These are phyloP conservation scores for Artemisia annua DNA, from an alignment of 129 eudicot species.

Conservation along the genomic window DNA sequence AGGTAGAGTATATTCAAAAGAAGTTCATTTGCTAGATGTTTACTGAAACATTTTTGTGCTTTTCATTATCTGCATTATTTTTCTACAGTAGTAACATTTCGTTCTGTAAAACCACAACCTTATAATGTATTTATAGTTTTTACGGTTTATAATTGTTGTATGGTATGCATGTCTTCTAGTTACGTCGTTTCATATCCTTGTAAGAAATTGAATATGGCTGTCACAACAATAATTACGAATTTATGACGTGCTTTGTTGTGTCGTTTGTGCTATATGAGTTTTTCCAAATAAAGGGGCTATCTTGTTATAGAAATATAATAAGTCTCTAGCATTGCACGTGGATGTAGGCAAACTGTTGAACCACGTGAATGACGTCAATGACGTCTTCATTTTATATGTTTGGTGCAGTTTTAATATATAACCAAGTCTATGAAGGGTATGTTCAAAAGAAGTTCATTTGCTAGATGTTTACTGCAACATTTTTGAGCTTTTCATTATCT, in stretches of 20 bases:
- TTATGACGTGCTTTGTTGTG: not conserved
- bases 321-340: conserved; percentile 9
- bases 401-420: not conserved
- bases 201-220: not conserved
- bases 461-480: not conserved
- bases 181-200: not conserved
- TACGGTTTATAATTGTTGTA: too few species aligned
- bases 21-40: not conserved
- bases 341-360: not conserved
- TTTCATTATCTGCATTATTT: not conserved
- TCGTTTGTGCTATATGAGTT: not conserved
- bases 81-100: not conserved
- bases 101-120: not conserved
- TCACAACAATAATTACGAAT: not conserved
- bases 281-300: not conserved
- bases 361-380: not conserved
- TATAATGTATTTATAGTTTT: too few species aligned
- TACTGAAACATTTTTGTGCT: not conserved
- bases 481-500: not conserved
- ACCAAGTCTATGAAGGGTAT: not conserved
- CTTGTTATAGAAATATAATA: not conserved
- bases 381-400: not conserved
- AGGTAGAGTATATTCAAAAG: not conserved
- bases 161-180: conserved; percentile 7
- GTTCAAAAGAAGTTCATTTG: not conserved